Base-by-base conservation (phyloP, 2,329 filamentous ascomycete species). In the Teratosphaeria viscida region DNA sequence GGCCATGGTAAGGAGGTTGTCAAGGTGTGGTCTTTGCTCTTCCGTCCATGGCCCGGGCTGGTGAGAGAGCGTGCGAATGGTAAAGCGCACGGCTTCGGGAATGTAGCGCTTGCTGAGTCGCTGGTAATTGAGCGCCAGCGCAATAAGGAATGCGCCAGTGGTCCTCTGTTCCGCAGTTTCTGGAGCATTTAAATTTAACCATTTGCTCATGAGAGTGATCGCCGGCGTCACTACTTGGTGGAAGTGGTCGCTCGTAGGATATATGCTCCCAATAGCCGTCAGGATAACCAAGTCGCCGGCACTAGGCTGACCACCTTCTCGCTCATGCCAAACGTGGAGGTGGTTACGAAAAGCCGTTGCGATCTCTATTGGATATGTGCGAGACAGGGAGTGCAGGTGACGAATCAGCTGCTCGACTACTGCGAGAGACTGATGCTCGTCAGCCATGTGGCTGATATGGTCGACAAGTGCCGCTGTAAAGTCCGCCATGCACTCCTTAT, bases 241-340 rank as follows among this genome's bases (percentile, higher is more conserved):
- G 74, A 97, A 99, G 75, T 97, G 92, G 74, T 99, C 94, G 0
- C 92, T 96, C 0, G 94, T 96, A 4, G 94, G 92, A 69, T 95
- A 99, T 57, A 95, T 88, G 2, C 85, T 85, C 49, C 87, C 85
- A 61, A 96, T 84, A 0, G 90, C 91, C 0, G 90, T 92, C 39
- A 99, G 77, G n/a, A 95, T 76, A 26, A 91, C 76, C 23, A 99
- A 76, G 68, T 99, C 92, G 19, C 90, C 89, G n/a, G 80, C 71
- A 12, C 73, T 66, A 72, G 81, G 68, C 73, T 82, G 67, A 79
- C 84, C 79, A 11, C 53, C 47, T 5, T 43, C 19, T 1, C 80
- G 74, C 12, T 79, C 73, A 49, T 82, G 76, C 37, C 86, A 76
- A 27, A 74, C 71, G 61, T 79, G 77, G 26, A 99, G 79, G 64